Evolutionary conservation across 2,329 filamentous ascomycete species (phyloP), one percentile per base, ranked within the genome.

Genomic region (Hypoxylon sp.): DNA sequence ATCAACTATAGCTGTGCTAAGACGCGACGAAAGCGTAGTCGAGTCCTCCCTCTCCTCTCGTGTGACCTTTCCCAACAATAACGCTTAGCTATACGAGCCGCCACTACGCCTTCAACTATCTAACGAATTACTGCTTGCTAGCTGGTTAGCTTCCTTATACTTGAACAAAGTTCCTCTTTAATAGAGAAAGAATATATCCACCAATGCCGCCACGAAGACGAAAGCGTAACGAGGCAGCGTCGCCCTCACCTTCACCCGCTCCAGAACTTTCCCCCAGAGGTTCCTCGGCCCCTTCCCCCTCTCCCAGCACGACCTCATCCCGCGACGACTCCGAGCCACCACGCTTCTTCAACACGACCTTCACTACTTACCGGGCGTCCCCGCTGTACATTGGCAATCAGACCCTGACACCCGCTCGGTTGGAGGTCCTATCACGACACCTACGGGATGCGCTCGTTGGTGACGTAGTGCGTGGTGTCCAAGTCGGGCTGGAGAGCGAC

Each of bases 381-480:
- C 85, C 86, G 1, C 78, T 89, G 0, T 82, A 83, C 71, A 63
- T 85, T 21, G 85, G 84, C 23, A 56, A 75, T 2, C 75, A 81
- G 2, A 41, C 70, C 0, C 77, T 87, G 0, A 78, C 77, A 0
- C 48, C 74, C 0, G 43, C 72, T 0, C 79, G 81, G 2, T 79
- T 88, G 2, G 74, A 78, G 12, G 60, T 74, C 0, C 77, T 88
- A 0, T 81, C 84, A 0, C 80, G 80, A 6, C 80, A 83, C 1
- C 75, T 89, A 1, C 83, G 86, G 39, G 86, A 88, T 50, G 79
- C 79, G 1, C 80, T 88, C 0, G 85, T 87, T 0, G 86, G 86
- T 14, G 86, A 88, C 69, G 83, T 87, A 1, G 84, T 88, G n/a
- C 84, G 87, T 59, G 87, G 87, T 45, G 83, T 88, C 16, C 85